Conservation (phyloP, 192 early-diverging fungal species). For the Mortierella alpina region DNA sequence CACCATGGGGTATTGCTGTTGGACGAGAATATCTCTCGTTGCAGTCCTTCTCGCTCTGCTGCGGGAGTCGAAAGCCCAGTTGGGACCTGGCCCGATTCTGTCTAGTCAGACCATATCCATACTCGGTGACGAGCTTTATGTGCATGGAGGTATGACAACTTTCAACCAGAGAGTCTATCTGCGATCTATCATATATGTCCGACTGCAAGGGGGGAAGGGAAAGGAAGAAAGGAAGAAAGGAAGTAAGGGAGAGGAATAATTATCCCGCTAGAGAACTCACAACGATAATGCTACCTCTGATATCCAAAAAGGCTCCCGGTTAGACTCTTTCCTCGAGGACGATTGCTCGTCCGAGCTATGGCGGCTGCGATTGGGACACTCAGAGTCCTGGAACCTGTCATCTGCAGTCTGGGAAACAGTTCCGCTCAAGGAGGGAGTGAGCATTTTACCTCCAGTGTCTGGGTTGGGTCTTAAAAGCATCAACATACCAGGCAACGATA, state of each 20-base stretch:
- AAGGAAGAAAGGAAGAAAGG: neutral
- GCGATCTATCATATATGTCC: too few species aligned
- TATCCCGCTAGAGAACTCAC: neutral
- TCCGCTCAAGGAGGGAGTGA: conserved; percentile 11
- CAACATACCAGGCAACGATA: conserved; percentile 31
- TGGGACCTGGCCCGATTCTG: conserved; percentile 18
- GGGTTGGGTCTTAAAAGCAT: conserved; percentile 38
- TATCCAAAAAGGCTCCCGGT: conserved; percentile 8
- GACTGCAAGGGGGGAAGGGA: too few species aligned
- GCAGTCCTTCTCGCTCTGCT: conserved; percentile 19
- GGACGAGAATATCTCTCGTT: conserved; percentile 13
- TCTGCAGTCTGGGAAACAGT: conserved; percentile 28
- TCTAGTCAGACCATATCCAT: conserved; percentile 44
- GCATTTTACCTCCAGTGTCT: conserved; percentile 23
- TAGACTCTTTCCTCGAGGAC: conserved; percentile 32
- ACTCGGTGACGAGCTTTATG: conserved; percentile 45
- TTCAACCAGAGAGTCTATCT: neutral
- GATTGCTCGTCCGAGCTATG: conserved; percentile 30
- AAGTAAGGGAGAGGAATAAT: neutral
- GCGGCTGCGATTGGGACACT: conserved; percentile 36
- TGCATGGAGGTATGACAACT: conserved; percentile 41
- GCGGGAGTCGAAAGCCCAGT: conserved; percentile 25
- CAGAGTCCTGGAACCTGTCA: conserved; percentile 29
- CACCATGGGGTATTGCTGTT: conserved; percentile 10
- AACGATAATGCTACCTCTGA: too few species aligned